Base-by-base conservation (phyloP, 2,329 filamentous ascomycete species). In the Parafenestella ontariensis region DNA sequence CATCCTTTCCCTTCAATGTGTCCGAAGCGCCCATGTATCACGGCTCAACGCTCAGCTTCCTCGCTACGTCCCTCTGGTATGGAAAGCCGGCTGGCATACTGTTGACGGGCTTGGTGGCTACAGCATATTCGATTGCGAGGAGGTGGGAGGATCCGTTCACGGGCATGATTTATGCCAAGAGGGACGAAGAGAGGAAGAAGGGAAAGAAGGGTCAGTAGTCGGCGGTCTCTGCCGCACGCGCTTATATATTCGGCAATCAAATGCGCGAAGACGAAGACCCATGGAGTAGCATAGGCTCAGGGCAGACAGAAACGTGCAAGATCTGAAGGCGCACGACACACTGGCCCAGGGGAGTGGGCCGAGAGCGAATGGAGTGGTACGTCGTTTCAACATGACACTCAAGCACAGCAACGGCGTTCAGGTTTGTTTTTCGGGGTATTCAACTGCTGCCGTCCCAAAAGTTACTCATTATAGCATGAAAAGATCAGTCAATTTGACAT, bases 131-230 rank as follows among this genome's bases (percentile, higher is more conserved):
- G 71, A 78, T 96, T 58, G 94, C 94, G 10, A 82, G 96, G 71
- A 82, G 82, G 68, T 96, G 87, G 79, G 94, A 98, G 82, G 94
- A 98, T 77, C 94, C 94, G 4, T 99, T 98, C 78, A 99, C 95
- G 6, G 86, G 87, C 3, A 90, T 85, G 62, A 99, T 99, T 71
- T 99, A 98, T 76, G 89, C 89, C 64, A 96, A 95, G 86, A 84
- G 91, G 56, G 90, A 92, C 52, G 71, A 76, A 62, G 78, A 81
- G 70, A 77, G 77, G 66, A 71, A 65, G 58, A 74, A 59, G 42
- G 74, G 69, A 54, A 75, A 75, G 69, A 77, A 78, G 67, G 69
- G 58, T 15, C 51, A 54, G 48, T 66, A 58, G 46, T 50, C 18
- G 36, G 13, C 15, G n/a, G 31, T 34, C 31, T 17, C 13, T 34